Conservation (phyloP, 2,329 filamentous ascomycete species). For the Raffaelea arxii region DNA sequence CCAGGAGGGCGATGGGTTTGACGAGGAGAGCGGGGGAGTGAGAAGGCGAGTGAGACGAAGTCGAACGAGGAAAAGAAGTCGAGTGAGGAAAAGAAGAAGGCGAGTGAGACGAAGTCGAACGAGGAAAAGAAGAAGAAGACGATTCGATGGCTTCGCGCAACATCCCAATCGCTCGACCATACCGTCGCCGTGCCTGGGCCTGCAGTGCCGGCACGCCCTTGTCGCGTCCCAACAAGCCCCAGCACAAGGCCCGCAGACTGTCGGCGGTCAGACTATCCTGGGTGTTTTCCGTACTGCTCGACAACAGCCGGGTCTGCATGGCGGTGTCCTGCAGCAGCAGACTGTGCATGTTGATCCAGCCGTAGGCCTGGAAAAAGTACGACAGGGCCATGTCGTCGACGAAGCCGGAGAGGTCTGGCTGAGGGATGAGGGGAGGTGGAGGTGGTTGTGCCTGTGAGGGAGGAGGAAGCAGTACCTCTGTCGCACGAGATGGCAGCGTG, state of each 20-base stretch:
- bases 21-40: too few species aligned
- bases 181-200: slow-evolving; percentile 7
- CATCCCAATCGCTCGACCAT: slow-evolving; percentile 8
- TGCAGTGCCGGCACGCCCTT: slow-evolving; percentile 9
- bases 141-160: slow-evolving; percentile 8
- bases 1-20: slow-evolving; percentile 14
- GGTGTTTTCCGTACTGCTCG: too few species aligned
- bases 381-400: slow-evolving; percentile 18
- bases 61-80: too few species aligned
- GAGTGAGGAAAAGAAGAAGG: too few species aligned
- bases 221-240: slow-evolving; percentile 14
- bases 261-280: slow-evolving; percentile 13
- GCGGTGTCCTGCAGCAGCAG: slow-evolving; percentile 16
- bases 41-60: too few species aligned
- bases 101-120: too few species aligned
- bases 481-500: not conserved
- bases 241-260: slow-evolving; percentile 14
- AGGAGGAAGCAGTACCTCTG: not conserved
- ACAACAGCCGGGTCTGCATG: slow-evolving; percentile 12
- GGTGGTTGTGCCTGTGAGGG: not conserved
- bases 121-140: too few species aligned
- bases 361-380: slow-evolving; percentile 19
- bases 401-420: slow-evolving; percentile 14
- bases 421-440: not conserved
- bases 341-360: slow-evolving; percentile 20